These are phyloP conservation scores for Fraxinus sp. DNA, from an alignment of 305 asterid genomes.

Conservation along the genomic window DNA sequence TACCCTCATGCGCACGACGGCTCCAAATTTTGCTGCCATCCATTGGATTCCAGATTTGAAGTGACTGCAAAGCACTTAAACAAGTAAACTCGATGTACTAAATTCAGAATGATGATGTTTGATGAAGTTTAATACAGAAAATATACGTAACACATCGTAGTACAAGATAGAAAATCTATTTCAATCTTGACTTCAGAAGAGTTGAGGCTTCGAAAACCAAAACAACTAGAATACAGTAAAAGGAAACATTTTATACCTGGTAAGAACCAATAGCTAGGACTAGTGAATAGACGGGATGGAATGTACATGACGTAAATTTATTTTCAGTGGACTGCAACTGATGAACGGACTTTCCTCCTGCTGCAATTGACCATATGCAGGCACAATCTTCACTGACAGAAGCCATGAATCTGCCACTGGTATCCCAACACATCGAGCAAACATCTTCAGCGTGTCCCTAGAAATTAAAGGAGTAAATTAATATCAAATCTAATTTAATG, in stretches of 20 bases:
- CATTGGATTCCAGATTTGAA: slow-evolving; percentile 44
- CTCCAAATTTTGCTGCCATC: slow-evolving; percentile 29
- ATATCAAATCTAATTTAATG: not conserved
- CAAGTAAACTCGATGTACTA: not conserved
- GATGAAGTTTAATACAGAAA: not conserved
- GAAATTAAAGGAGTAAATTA: not conserved
- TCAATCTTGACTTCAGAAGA: not conserved
- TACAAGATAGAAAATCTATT: not conserved
- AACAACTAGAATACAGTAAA: not conserved
- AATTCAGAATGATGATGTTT: not conserved
- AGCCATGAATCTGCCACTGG: slow-evolving; percentile 39
- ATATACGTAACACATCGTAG: not conserved
- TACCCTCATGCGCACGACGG: slow-evolving; percentile 22
- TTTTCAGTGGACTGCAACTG: slow-evolving; percentile 30
- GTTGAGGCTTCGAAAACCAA: not conserved
- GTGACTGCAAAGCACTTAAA: slow-evolving; percentile 29
- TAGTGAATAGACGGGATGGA: slow-evolving; percentile 37
- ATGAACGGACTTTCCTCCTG: slow-evolving; percentile 30
- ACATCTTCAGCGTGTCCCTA: slow-evolving; percentile 45
- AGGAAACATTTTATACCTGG: slow-evolving; percentile 27
- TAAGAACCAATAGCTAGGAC: slow-evolving; percentile 41
- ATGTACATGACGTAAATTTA: slow-evolving; percentile 42
- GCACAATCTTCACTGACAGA: slow-evolving; percentile 46
- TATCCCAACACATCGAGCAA: slow-evolving; percentile 40
- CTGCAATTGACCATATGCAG: slow-evolving; percentile 35